phyloP scores from a whole-genome alignment of 108 stramenopile genomes.

The Cyclotella atomus region DNA sequence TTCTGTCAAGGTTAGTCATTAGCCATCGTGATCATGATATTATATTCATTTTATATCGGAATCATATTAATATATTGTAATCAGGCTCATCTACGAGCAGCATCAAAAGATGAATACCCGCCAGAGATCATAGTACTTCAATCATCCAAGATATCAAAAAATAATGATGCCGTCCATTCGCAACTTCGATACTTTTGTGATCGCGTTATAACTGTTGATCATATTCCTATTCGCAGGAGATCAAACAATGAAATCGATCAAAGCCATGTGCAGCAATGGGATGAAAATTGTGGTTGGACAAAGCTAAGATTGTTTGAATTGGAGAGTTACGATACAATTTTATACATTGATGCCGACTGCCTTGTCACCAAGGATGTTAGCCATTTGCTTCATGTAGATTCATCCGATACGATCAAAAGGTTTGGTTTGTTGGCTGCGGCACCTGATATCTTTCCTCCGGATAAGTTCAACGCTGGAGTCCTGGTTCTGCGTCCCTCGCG shows the following conservation, averaged over 20 bases:
- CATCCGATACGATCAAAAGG: conserved; percentile 34
- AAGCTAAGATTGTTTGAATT: conserved; percentile 64
- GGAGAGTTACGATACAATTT: conserved; percentile 66
- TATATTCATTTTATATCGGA: background rate
- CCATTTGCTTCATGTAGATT: conserved; percentile 58
- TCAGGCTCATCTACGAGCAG: conserved; percentile 15
- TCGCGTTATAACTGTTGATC: conserved; percentile 45
- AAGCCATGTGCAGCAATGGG: conserved; percentile 39
- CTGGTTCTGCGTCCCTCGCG: conserved; percentile 78
- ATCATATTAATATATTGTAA: background rate
- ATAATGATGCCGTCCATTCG: conserved; percentile 13
- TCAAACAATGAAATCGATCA: background rate
- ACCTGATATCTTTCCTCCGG: conserved; percentile 86
- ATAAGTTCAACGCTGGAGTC: conserved; percentile 91
- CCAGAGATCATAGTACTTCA: conserved; percentile 64
- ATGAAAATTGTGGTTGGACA: conserved; percentile 60
- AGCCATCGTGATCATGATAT: background rate
- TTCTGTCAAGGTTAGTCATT: conserved; percentile 55
- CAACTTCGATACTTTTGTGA: conserved; percentile 39
- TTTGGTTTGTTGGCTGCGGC: conserved; percentile 82
- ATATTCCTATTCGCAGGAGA: conserved; percentile 26
- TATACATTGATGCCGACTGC: conserved; percentile 88
- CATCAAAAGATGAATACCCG: conserved; percentile 41
- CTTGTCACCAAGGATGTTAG: conserved; percentile 69
- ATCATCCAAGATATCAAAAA: conserved; percentile 47